These are phyloP conservation scores for Salix exigua DNA, from an alignment of 345 rosid species.

Conservation along the genomic window DNA sequence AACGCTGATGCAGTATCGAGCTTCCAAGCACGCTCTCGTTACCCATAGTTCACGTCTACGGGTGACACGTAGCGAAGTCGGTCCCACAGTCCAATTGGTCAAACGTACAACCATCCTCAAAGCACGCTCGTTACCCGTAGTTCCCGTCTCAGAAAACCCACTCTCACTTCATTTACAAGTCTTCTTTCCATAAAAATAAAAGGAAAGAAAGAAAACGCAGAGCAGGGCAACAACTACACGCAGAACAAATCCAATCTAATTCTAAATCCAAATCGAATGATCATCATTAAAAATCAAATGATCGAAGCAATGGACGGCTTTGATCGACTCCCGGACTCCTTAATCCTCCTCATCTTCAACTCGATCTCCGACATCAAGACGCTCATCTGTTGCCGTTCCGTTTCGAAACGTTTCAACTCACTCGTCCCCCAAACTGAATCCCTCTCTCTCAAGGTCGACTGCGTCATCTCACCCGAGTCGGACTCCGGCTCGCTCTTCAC, in stretches of 20 bases:
- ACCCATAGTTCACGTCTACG: too few species aligned
- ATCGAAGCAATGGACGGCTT: slow-evolving; percentile 35
- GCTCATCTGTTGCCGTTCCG: slow-evolving; percentile 41
- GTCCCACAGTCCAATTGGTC: not conserved
- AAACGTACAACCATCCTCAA: not conserved
- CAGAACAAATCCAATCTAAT: not conserved
- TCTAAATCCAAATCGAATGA: not conserved
- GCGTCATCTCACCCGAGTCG: slow-evolving; percentile 39
- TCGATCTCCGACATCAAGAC: slow-evolving; percentile 43
- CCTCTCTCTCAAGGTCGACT: slow-evolving; percentile 43
- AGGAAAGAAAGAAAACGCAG: not conserved
- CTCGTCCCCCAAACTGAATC: slow-evolving; percentile 45
- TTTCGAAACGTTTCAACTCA: slow-evolving; percentile 46
- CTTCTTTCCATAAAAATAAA: not conserved
- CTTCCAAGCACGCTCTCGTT: not conserved
- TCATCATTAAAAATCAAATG: not conserved
- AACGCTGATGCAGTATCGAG: not conserved
- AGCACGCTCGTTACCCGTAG: not conserved
- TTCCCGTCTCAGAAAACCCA: not conserved
- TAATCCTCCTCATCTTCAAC: slow-evolving; percentile 45
- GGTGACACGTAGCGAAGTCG: not conserved
- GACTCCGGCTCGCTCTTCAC: slow-evolving; percentile 28
- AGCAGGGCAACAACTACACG: not conserved
- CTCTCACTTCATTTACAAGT: not conserved
- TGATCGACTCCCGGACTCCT: slow-evolving; percentile 44